Evolutionary conservation across 2,329 filamentous ascomycete genomes (phyloP).

Genomic region (Ascochyta viciae-villosae): DNA sequence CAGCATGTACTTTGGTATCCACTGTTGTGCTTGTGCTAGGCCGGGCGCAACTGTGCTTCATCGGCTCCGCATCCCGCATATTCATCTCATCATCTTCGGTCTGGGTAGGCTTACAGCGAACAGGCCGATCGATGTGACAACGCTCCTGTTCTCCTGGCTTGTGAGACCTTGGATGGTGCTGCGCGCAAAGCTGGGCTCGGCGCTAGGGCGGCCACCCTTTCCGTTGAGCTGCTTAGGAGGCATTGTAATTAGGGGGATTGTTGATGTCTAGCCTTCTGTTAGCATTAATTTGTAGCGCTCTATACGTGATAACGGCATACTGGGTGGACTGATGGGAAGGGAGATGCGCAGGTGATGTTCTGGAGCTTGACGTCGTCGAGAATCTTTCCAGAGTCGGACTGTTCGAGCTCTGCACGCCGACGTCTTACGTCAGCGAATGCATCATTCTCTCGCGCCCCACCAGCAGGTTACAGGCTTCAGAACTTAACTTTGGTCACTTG

Average conservation of each 20-base stretch:
- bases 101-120: constrained; percentile 56
- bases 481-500: no score
- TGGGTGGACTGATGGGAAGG: constrained; percentile 1
- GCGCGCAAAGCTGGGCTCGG: constrained; percentile 51
- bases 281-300: not conserved
- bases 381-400: constrained; percentile 31
- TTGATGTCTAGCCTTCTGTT: not conserved
- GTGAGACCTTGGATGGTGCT: constrained; percentile 52
- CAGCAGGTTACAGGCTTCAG: no score
- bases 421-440: not conserved
- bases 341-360: constrained; percentile 13
- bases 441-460: not conserved
- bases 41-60: not conserved
- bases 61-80: constrained; percentile 13
- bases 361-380: constrained; percentile 32
- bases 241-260: constrained; percentile 27
- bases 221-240: constrained; percentile 39
- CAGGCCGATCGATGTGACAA: constrained; percentile 57
- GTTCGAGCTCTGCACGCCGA: constrained; percentile 7
- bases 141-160: constrained; percentile 57
- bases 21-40: not conserved
- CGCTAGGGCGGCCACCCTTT: constrained; percentile 36
- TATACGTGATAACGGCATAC: constrained; percentile 10
- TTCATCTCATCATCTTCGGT: constrained; percentile 8
- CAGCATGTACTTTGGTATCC: constrained; percentile 22